These are phyloP conservation scores for Naganishia cerealis DNA, from an alignment of 1,284 basidiomycete species.

Conservation along the genomic window DNA sequence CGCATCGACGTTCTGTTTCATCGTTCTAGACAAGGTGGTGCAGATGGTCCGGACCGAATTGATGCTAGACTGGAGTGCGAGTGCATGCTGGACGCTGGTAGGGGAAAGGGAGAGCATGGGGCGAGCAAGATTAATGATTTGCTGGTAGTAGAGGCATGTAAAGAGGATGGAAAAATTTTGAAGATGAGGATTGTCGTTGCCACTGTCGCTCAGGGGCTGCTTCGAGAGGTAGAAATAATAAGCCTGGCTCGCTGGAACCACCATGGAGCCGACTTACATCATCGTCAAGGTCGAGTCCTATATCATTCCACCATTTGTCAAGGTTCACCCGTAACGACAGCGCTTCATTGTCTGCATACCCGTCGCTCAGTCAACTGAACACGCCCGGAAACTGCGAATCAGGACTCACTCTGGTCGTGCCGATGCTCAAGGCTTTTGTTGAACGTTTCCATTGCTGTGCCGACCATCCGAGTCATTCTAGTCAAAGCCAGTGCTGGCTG, in stretches of 20 bases:
- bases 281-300: slow-evolving; percentile 30
- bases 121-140: slow-evolving; percentile 37
- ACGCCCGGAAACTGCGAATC: not conserved
- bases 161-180: slow-evolving; percentile 36
- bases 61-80: slow-evolving; percentile 37
- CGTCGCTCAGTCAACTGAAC: not conserved
- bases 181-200: slow-evolving; percentile 12
- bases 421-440: slow-evolving; percentile 37
- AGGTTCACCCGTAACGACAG: slow-evolving; percentile 36
- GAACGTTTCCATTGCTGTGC: slow-evolving; percentile 39
- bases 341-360: slow-evolving; percentile 33
- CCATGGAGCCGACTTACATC: slow-evolving; percentile 6
- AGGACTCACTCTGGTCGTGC: slow-evolving; percentile 31
- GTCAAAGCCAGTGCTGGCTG: slow-evolving; percentile 21
- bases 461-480: slow-evolving; percentile 35
- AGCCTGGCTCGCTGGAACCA: not conserved
- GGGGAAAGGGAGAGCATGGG: slow-evolving; percentile 36
- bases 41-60: slow-evolving; percentile 36
- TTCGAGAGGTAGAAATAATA: not conserved
- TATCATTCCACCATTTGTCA: slow-evolving; percentile 41
- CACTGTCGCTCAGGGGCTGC: slow-evolving; percentile 1
- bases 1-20: slow-evolving; percentile 22
- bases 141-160: slow-evolving; percentile 39
- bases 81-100: slow-evolving; percentile 32
- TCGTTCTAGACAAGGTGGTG: slow-evolving; percentile 23